A percentile compares a stretch with the other conserved stretches of the same genome.
Conservation (phyloP, 495 filamentous ascomycete species). For the Schizothecium vesticola region DNA sequence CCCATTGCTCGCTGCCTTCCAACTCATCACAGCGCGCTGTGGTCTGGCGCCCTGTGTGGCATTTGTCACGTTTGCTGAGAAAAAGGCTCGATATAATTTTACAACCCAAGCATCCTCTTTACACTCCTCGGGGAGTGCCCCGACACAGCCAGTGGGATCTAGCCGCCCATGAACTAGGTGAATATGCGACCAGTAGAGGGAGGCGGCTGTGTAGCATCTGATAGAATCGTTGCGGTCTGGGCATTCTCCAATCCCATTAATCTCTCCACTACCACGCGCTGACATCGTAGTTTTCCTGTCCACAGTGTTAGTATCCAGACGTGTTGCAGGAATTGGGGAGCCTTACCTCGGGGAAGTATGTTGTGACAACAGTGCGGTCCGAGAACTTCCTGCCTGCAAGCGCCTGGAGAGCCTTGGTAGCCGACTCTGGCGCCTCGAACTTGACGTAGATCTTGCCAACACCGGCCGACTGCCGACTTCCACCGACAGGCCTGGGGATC, state of each 20-base stretch:
- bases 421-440: constrained; percentile 70
- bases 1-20: background rate
- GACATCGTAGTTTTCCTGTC: constrained; percentile 73
- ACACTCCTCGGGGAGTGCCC: background rate
- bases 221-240: background rate
- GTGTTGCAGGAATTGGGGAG: background rate
- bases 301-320: constrained; percentile 19
- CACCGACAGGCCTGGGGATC: constrained; percentile 79
- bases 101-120: background rate
- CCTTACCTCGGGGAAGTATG: constrained; percentile 85
- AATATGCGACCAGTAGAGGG: background rate
- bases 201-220: background rate
- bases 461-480: constrained; percentile 74
- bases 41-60: background rate
- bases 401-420: constrained; percentile 76
- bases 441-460: constrained; percentile 98
- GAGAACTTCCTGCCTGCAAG: constrained; percentile 93
- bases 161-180: background rate
- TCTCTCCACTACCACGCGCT: constrained; percentile 57
- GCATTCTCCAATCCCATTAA: background rate
- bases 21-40: background rate
- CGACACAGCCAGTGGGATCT: background rate
- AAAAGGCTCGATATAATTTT: background rate
- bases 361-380: constrained; percentile 91
- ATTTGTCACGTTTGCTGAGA: background rate